Evolutionary conservation across 176 grass and related monocot species (phyloP), one percentile per base, ranked within the genome.

Genomic region (Alloteropsis semialata): DNA sequence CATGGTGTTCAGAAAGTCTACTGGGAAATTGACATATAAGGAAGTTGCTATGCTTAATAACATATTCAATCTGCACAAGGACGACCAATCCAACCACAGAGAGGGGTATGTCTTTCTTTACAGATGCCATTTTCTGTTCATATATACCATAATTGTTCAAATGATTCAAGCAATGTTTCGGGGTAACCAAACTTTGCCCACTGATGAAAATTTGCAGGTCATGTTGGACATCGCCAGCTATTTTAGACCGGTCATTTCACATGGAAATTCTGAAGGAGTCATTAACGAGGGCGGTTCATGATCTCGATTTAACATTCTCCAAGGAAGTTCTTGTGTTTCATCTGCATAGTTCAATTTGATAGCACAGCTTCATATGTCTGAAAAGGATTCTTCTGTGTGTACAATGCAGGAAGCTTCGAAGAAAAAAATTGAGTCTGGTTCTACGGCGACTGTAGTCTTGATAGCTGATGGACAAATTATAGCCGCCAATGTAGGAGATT

Each of bases 221-320:
- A 18, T 91, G 81, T 64, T 91, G 77, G 89, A 72, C 82, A 65
- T 84, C 62, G 1, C 77, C 89, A 1, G 88, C 78, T 86, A 75
- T 91, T 64, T 87, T 95, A 76, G 92, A 98, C 61, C 86, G 37
- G 24, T 88, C 92, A 72, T 91, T 91, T 82, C 84, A 91, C 62
- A 90, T 88, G 96, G 89, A 91, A 86, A 79, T 98, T 75, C 79
- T 95, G 48, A 95, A 93, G 87, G 96, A 98, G 84, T 93, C 96
- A 76, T 88, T 98, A 66, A 74, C 79, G 75, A 93, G 88, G 88
- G 80, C 96, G 82, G 84, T 93, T 78, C 87, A 88, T 78, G 96
- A 98, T 90, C 84, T 98, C 34, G 96, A 98, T 86, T 83, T 92
- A 73, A 91, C 84, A 93, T 98, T 98, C 87, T 93, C 96, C 87